Conservation (phyloP, 768 basidiomycete species). For the Xerocomus brunneocitrinus region DNA sequence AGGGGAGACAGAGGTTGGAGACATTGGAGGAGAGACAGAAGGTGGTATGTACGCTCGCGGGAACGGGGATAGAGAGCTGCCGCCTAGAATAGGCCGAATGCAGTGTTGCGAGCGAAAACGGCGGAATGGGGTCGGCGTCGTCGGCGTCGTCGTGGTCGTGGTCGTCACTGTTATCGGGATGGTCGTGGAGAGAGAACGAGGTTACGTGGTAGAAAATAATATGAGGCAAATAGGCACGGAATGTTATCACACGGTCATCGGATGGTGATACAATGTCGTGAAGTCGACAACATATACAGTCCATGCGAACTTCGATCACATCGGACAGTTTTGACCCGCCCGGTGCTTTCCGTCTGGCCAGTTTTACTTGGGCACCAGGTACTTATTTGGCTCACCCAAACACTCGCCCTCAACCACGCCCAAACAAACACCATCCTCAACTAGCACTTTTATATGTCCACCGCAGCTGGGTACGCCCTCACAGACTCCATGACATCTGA, state of each 20-base stretch:
- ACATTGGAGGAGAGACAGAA: slow-evolving; percentile 9
- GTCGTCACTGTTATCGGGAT: neutral
- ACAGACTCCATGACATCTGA: neutral
- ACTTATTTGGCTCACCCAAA: neutral
- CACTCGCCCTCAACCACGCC: neutral
- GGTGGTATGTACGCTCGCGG: slow-evolving; percentile 3
- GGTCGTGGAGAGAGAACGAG: neutral
- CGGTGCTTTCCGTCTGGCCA: neutral
- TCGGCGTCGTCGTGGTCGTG: neutral
- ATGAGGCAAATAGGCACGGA: neutral
- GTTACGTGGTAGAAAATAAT: too few species aligned
- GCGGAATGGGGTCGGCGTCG: neutral
- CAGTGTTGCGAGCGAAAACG: neutral
- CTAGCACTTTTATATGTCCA: slow-evolving; percentile 18
- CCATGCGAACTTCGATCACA: neutral
- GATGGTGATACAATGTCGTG: neutral
- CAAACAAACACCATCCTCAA: neutral
- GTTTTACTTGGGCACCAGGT: neutral
- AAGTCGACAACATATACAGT: neutral
- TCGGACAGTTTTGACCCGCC: neutral
- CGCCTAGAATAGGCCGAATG: neutral
- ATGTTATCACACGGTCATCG: slow-evolving; percentile 13
- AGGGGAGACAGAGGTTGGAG: slow-evolving; percentile 11
- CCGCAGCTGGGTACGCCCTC: slow-evolving; percentile 19
- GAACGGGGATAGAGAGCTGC: neutral